Conservation (phyloP, 148 eudicot genomes). For the Limonium bicolor region DNA sequence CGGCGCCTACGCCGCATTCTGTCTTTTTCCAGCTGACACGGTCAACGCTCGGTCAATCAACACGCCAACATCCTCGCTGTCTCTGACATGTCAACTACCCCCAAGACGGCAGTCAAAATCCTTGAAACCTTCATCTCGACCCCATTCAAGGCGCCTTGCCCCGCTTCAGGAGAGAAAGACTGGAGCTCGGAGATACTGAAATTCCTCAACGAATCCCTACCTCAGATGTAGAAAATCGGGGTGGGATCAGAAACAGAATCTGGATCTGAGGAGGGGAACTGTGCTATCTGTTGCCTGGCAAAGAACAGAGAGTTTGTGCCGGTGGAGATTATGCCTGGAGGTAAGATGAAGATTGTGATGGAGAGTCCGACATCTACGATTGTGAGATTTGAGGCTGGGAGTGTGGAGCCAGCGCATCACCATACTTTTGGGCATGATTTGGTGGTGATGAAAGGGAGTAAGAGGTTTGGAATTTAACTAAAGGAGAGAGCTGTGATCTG, state of each 20-base stretch:
- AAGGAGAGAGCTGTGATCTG: slow-evolving; percentile 35
- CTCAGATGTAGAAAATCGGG: slow-evolving; percentile 55
- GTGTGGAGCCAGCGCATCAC: slow-evolving; percentile 88
- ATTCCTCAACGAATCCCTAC: slow-evolving; percentile 37
- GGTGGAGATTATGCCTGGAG: slow-evolving; percentile 69
- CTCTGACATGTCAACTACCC: slow-evolving; percentile 43
- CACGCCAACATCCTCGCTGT: slow-evolving; percentile 73
- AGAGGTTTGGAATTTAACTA: slow-evolving; percentile 87
- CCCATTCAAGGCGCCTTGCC: slow-evolving; percentile 66
- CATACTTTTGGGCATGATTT: slow-evolving; percentile 76
- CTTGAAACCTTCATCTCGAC: slow-evolving; percentile 49
- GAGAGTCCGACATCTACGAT: slow-evolving; percentile 76
- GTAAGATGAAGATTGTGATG: slow-evolving; percentile 67
- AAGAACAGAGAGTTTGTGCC: slow-evolving; percentile 39
- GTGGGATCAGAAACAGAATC: neutral
- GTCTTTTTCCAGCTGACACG: slow-evolving; percentile 46
- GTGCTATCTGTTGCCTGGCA: slow-evolving; percentile 47
- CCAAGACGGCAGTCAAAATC: slow-evolving; percentile 41
- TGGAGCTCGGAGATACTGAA: slow-evolving; percentile 44
- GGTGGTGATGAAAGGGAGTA: slow-evolving; percentile 66
- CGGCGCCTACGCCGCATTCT: slow-evolving; percentile 62
- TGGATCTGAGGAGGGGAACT: slow-evolving; percentile 3
- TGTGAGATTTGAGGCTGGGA: slow-evolving; percentile 57
- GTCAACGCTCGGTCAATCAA: slow-evolving; percentile 66
- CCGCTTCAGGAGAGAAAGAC: slow-evolving; percentile 45